Conservation (phyloP, 805 yeast species). For the Pichia deserticola region DNA sequence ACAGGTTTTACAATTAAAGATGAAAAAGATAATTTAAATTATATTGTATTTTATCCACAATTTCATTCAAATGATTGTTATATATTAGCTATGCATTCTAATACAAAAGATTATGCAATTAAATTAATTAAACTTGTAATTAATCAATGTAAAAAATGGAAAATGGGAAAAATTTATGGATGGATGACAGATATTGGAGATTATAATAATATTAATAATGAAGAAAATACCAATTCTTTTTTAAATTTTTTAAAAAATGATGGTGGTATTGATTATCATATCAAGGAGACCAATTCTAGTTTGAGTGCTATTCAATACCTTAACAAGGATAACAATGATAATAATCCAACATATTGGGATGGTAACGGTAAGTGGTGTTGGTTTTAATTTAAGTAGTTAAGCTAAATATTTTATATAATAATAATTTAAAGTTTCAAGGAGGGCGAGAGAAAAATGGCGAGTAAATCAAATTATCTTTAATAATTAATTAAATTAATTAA, state of each 20-base stretch:
- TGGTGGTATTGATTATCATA: neutral
- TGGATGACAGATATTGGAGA: neutral
- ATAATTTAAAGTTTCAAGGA: no score
- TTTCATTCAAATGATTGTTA: neutral
- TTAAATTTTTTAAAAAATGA: neutral
- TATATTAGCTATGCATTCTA: neutral
- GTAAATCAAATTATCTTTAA: no score
- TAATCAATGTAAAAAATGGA: neutral
- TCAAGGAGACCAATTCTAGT: neutral
- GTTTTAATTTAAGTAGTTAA: no score
- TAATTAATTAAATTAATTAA: no score
- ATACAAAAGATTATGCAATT: neutral
- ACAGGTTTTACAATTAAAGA: neutral
- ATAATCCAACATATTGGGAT: slow-evolving; percentile 4
- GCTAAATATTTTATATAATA: no score
- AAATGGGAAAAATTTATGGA: neutral
- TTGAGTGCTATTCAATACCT: neutral
- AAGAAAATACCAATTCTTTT: no score
- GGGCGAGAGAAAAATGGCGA: no score
- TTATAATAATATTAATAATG: neutral
- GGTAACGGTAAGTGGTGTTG: slow-evolving; percentile 17
- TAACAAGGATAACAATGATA: neutral
- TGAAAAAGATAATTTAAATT: neutral
- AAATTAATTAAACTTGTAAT: neutral
- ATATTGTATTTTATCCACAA: neutral